Base-by-base conservation (phyloP, 768 basidiomycete species). In the Boletus rubroflammeus region DNA sequence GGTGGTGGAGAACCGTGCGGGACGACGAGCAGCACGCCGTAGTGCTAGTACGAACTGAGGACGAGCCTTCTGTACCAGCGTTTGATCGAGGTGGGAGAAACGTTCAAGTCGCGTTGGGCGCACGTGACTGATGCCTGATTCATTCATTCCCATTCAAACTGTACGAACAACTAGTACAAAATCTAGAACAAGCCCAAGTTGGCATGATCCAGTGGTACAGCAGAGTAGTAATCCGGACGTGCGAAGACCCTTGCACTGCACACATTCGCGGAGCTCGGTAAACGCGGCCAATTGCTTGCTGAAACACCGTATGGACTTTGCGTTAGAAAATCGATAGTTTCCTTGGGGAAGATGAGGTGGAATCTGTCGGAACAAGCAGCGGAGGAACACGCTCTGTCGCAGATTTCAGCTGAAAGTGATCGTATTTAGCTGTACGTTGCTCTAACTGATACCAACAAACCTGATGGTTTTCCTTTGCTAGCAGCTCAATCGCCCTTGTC, bases 391-490 rank as follows among this genome's bases (percentile, higher is more conserved):
- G 53, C 19, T 66, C 66, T 19, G 54, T 36, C 23, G 32, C 50
- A 8, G 56, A 57, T 44, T 62, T 65, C 45, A 67, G 51, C 59
- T 57, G 53, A 40, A 41, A 42, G 15, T 3, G 21, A 19, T 19
- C 29, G 6, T 8, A 35, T 49, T 65, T 28, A 67, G 53, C 34
- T n/a, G 26, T 35, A 38, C 41, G 25, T 21, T 40, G 31, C 47
- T 34, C 48, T 29, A 19, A 28, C 26, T 25, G 32, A 28, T 32
- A 19, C 28, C 35, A 49, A 65, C 54, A 34, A 58, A 78, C 81
- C 73, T 76, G 74, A 42, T 68, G 67, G 55, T 82, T 81, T 59
- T 82, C 80, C 57, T 75, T 75, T 14, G 69, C 65, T 29, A 82
- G 58, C 49, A 63, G 53, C 45, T 78, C 71, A 9, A 82, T 71